A percentile compares a stretch with the other conserved stretches of the same genome.
phyloP scores from a whole-genome alignment of 73 alveolate species.

The Paramecium pentaurelia region DNA sequence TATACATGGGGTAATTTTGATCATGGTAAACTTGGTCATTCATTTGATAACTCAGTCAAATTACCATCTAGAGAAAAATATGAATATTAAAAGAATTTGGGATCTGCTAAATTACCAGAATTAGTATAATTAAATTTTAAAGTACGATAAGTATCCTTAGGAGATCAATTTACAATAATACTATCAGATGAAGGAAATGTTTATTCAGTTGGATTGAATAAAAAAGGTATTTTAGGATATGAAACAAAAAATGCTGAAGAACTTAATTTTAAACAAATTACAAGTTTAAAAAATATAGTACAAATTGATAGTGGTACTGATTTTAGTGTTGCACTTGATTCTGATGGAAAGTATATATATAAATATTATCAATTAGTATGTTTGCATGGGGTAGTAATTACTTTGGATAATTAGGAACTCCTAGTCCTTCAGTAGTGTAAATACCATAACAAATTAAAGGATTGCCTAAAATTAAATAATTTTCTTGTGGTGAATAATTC shows the following conservation, averaged over 20 bases:
- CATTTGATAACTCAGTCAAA: neutral
- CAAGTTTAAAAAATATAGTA: neutral
- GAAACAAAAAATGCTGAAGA: neutral
- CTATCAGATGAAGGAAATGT: constrained; percentile 58
- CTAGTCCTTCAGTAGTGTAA: neutral
- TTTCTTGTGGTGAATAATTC: constrained; percentile 19
- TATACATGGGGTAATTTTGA: constrained; percentile 63
- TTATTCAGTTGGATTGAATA: constrained; percentile 41
- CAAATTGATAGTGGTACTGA: constrained; percentile 38
- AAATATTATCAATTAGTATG: neutral
- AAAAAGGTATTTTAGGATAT: constrained; percentile 54
- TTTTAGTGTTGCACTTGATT: constrained; percentile 51
- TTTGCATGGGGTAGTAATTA: constrained; percentile 51
- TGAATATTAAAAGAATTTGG: constrained; percentile 21
- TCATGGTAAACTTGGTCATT: constrained; percentile 60
- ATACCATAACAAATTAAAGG: constrained; percentile 9
- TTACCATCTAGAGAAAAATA: constrained; percentile 36
- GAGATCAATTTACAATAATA: constrained; percentile 43
- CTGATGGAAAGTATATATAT: constrained; percentile 43
- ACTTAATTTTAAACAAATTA: neutral
- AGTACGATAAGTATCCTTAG: constrained; percentile 51
- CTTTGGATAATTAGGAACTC: constrained; percentile 40
- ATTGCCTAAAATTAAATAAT: neutral
- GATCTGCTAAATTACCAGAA: constrained; percentile 51
- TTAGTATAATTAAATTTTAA: constrained; percentile 16